Evolutionary conservation across 805 yeast genomes (phyloP), one percentile per base, ranked within the genome.

Genomic region (Kregervanrija fluxuum): DNA sequence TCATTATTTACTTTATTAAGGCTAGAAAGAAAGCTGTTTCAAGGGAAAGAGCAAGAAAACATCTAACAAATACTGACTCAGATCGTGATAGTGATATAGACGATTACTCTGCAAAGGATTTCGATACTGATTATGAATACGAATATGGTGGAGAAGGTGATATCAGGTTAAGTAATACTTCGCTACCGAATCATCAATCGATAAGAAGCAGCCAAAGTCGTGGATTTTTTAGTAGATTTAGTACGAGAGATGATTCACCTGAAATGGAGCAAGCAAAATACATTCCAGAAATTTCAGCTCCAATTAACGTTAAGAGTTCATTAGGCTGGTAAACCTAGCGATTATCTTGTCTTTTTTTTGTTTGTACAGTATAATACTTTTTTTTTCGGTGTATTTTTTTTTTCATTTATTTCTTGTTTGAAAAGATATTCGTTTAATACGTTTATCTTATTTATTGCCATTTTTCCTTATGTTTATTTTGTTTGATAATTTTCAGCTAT

Each of bases 291-390:
- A 83, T 83, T 35, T 80, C 86, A 8, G 76, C 74, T 44, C 91
- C 91, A 10, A 82, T 82, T 33, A 80, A 82, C 45, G 73, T 83
- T 3, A 77, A 78, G 48, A 83, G 80, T 59, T 82, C 91, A 2
- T 67, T 83, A 47, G 90, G 90, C 32, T 83, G 90, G 90, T 64
- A 44, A 56, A n/a, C 28, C 28, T 22, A 22, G 28, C 6, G 28
- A 22, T 38, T 10, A 12, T 30, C 31, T 33, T 13, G 13, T 14
- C 17, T 30, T 12, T 35, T 28, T 32, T 15, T n/a, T 15, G 15
- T 22, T 37, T 16, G 15, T 17, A 12, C 17, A 30, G 33, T 13
- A 15, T 30, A 37, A 35, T 12, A n/a, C 9, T 11, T 37, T 35
- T 32, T 22, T 9, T 16, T 16, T 17, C 10, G 38, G 33, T 14